Evolutionary conservation across 164 flowering plant genomes (phyloP), one percentile per base, ranked within the genome.

Genomic region (Piper betle): DNA sequence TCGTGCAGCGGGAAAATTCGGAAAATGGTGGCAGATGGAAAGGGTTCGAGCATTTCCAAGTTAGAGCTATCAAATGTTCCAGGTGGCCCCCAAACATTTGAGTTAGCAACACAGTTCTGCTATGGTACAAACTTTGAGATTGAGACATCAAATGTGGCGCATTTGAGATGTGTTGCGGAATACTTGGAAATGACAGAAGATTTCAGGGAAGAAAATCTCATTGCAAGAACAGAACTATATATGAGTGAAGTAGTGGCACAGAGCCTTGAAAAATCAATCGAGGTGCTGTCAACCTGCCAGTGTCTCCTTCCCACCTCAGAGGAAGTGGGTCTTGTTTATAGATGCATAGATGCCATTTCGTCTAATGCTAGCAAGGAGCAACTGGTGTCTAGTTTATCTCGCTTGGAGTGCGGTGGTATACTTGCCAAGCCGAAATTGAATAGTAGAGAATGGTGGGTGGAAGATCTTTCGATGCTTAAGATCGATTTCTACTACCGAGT

Each of bases 101-200:
- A 85, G 58, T 81, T 83, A 39, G 81, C 84, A 4, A 80, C 77
- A 54, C 84, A 82, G 57, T 86, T 82, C 69, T 84, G 94, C 58
- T 84, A 87, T 53, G 82, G 82, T 18, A 78, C 82, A 70, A 82
- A 85, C 62, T 85, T 85, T 62, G 87, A 87, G 78, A 80, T 87
- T 67, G 78, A 77, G 15, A 13, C 78, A 15, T 60, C 74, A 59
- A 87, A 84, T 64, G 84, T 83, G 18, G 85, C 84, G 4, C 64
- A 46, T 33, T 80, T 87, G 52, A 80, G 85, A 40, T 87, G 88
- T 60, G 82, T 78, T 39, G 85, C 91, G 39, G 82, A 85, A 54
- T 87, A 74, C 77, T 69, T 87, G 58, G 87, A 87, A 65, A 87
- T 85, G 91, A 79, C 84, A 0, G 91, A 87, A 64, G 88, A 81